phyloP scores from a whole-genome alignment of 345 rosid genomes.

The Aquilaria yunnanensis region DNA sequence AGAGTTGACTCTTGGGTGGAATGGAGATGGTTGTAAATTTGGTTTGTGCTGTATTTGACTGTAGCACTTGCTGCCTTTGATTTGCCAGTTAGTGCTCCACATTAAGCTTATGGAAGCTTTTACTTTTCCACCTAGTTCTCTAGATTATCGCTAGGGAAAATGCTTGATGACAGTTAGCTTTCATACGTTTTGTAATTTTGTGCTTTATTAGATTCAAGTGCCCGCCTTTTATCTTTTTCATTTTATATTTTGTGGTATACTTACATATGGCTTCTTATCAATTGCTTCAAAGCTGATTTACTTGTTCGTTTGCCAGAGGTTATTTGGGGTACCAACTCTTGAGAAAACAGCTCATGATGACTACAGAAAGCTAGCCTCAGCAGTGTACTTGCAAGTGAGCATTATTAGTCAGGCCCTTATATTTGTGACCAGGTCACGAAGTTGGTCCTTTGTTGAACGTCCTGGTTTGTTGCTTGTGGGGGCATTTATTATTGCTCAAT shows the following conservation, averaged over 20 bases:
- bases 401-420: conserved; percentile 94
- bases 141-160: neutral
- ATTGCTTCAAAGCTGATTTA: conserved; percentile 6
- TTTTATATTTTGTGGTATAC: neutral
- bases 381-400: conserved; percentile 95
- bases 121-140: too few relatives aligned
- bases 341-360: conserved; percentile 93
- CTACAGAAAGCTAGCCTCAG: conserved; percentile 91
- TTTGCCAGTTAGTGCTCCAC: neutral
- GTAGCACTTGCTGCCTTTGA: neutral
- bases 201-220: neutral
- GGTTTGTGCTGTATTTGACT: neutral
- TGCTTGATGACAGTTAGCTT: neutral
- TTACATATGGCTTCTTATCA: neutral
- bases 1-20: neutral
- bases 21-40: neutral
- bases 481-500: conserved; percentile 85
- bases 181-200: neutral
- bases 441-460: conserved; percentile 95
- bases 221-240: neutral
- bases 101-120: neutral
- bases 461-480: conserved; percentile 73
- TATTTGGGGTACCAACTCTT: conserved; percentile 77
- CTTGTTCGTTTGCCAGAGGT: conserved; percentile 39
- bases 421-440: conserved; percentile 90